A percentile compares a stretch with the other conserved stretches of the same genome.
phyloP scores from a whole-genome alignment of 108 stramenopile species.

The Stephanodiscus minutulus region DNA sequence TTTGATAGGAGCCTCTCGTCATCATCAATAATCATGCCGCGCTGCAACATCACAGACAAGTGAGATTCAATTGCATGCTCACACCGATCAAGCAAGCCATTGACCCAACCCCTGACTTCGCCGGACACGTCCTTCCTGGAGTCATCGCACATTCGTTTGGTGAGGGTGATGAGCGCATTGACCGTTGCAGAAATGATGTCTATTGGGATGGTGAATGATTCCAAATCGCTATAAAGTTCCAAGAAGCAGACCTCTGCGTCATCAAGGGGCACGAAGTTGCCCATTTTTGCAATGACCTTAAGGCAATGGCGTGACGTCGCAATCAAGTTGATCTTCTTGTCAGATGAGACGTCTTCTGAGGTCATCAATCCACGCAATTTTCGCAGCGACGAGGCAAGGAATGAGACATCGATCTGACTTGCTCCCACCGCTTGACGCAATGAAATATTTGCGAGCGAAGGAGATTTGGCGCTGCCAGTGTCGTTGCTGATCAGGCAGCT shows the following conservation, averaged over 20 bases:
- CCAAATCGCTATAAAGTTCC: slow-evolving; percentile 42
- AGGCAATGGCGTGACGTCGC: slow-evolving; percentile 49
- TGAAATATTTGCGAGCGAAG: slow-evolving; percentile 30
- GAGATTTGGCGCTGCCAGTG: slow-evolving; percentile 10
- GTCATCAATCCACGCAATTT: slow-evolving; percentile 44
- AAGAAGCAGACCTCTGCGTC: slow-evolving; percentile 36
- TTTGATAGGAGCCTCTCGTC: slow-evolving; percentile 45
- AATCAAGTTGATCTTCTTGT: slow-evolving; percentile 26
- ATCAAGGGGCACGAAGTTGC: slow-evolving; percentile 35
- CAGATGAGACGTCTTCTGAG: slow-evolving; percentile 20
- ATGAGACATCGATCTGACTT: slow-evolving; percentile 47
- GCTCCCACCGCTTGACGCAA: slow-evolving; percentile 36
- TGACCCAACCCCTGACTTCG: slow-evolving; percentile 57
- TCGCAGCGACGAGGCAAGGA: slow-evolving; percentile 59
- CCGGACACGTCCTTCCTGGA: slow-evolving; percentile 45
- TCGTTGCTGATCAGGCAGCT: slow-evolving; percentile 25
- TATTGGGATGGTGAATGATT: slow-evolving; percentile 51
- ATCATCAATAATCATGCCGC: slow-evolving; percentile 2
- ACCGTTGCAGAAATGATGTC: slow-evolving; percentile 63
- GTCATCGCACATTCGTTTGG: slow-evolving; percentile 41
- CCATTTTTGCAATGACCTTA: slow-evolving; percentile 61
- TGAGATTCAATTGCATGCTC: slow-evolving; percentile 37
- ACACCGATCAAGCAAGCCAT: slow-evolving; percentile 38
- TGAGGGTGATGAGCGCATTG: slow-evolving; percentile 50
- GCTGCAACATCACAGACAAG: slow-evolving; percentile 18